Percentiles rank a stretch among this genome's conserved stretches.
Evolutionary conservation across 495 filamentous ascomycete genomes (phyloP).

Genomic region (Aspergillus mulundensis): DNA sequence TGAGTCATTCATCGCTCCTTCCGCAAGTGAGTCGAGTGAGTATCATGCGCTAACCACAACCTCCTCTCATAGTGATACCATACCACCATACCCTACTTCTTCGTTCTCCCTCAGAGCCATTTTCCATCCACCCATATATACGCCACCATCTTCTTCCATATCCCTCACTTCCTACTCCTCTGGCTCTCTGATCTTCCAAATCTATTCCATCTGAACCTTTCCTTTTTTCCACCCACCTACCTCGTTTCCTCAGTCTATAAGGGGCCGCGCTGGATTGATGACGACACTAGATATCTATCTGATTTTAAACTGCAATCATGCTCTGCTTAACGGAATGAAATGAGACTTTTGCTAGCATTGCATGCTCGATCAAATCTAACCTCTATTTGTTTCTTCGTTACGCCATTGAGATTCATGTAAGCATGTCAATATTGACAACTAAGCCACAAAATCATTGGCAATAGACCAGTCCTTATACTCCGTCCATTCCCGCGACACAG

Average conservation of each 20-base stretch:
- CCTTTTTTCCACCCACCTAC: not conserved
- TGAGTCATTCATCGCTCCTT: constrained; percentile 22
- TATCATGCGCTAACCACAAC: not conserved
- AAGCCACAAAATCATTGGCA: no score
- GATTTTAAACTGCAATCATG: no score
- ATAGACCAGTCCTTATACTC: no score
- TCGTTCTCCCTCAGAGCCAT: not conserved
- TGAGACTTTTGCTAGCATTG: not conserved
- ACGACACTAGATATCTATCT: constrained; percentile 4
- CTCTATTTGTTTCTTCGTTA: no score
- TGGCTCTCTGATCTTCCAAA: not conserved
- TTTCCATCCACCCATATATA: constrained; percentile 15
- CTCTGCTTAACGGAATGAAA: not conserved
- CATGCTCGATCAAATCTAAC: no score
- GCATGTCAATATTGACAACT: no score
- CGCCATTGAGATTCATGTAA: no score
- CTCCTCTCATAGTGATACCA: constrained; percentile 20
- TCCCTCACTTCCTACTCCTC: not conserved
- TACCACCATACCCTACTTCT: not conserved
- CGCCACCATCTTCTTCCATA: constrained; percentile 3
- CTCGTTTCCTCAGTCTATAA: not conserved
- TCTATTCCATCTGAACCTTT: not conserved
- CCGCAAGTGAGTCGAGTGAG: not conserved
- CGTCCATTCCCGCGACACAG: no score
- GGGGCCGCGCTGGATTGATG: not conserved